Percentiles rank a stretch among this genome's conserved stretches.
These are phyloP conservation scores for Nitzschia sp. DNA, from an alignment of 108 stramenopile genomes.

Conservation along the genomic window DNA sequence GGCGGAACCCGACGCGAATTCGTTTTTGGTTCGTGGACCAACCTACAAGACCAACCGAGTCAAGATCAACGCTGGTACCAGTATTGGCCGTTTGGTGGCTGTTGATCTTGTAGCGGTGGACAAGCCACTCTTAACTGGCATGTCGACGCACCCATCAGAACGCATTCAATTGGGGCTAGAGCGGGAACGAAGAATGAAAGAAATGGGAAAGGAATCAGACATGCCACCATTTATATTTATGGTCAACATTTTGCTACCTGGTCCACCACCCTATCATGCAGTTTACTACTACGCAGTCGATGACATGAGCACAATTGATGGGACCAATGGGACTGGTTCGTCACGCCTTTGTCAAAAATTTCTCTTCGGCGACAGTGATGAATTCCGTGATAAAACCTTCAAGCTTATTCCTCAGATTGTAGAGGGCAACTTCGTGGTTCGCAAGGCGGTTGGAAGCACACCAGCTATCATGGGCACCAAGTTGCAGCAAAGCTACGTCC, in stretches of 20 bases:
- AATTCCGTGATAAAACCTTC: constrained; percentile 79
- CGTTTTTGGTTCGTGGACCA: constrained; percentile 87
- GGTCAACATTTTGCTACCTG: constrained; percentile 81
- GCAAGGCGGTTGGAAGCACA: constrained; percentile 87
- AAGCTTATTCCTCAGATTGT: constrained; percentile 93
- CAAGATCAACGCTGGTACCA: constrained; percentile 80
- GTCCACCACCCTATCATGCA: constrained; percentile 74
- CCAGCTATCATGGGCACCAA: constrained; percentile 95
- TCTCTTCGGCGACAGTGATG: constrained; percentile 74
- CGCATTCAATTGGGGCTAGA: constrained; percentile 79
- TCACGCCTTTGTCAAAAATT: constrained; percentile 76
- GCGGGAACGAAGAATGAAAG: constrained; percentile 41
- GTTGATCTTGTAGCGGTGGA: constrained; percentile 80
- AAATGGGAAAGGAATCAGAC: constrained; percentile 41
- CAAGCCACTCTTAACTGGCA: constrained; percentile 64
- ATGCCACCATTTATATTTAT: constrained; percentile 80
- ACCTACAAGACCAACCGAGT: constrained; percentile 68
- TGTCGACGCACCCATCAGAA: constrained; percentile 81
- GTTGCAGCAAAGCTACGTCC: constrained; percentile 68
- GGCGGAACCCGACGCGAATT: constrained; percentile 86
- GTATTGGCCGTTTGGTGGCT: constrained; percentile 83
- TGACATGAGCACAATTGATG: constrained; percentile 75
- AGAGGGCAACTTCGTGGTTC: constrained; percentile 92
- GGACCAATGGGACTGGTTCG: constrained; percentile 67
- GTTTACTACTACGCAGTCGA: constrained; percentile 88